These are phyloP conservation scores for Pyrenophora graminea DNA, from an alignment of 2,329 filamentous ascomycete genomes.

Conservation along the genomic window DNA sequence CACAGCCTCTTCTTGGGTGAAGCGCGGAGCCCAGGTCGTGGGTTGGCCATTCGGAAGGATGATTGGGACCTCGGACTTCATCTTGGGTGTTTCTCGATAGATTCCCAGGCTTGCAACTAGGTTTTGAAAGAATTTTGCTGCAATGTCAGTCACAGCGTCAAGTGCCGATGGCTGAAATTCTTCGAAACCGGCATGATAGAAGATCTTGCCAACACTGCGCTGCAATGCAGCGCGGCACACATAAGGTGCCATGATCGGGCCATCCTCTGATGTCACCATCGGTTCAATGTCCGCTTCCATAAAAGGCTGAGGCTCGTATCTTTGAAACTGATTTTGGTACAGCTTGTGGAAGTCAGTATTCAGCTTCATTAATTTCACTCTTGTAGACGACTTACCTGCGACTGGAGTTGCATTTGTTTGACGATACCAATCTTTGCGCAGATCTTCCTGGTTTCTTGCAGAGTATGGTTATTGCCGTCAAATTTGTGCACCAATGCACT, in stretches of 20 bases:
- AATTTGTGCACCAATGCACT: slow-evolving; percentile 78
- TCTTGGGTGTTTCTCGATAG: slow-evolving; percentile 83
- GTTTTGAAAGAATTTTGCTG: slow-evolving; percentile 86
- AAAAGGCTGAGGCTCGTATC: slow-evolving; percentile 90
- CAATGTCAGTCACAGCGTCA: slow-evolving; percentile 86
- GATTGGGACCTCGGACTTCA: slow-evolving; percentile 55
- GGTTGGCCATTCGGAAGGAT: slow-evolving; percentile 32
- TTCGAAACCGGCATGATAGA: slow-evolving; percentile 95
- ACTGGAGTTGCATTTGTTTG: slow-evolving; percentile 99
- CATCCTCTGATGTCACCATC: slow-evolving; percentile 87
- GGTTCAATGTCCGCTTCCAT: slow-evolving; percentile 82
- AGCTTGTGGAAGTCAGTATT: slow-evolving; percentile 59
- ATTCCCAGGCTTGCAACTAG: slow-evolving; percentile 77
- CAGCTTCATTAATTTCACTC: background rate
- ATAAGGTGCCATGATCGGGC: slow-evolving; percentile 82
- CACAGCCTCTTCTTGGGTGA: slow-evolving; percentile 81
- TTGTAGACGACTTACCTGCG: slow-evolving; percentile 66
- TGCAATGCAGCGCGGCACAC: slow-evolving; percentile 83
- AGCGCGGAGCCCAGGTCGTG: slow-evolving; percentile 65
- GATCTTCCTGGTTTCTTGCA: slow-evolving; percentile 95
- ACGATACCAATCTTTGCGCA: slow-evolving; percentile 96
- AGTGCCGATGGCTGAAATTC: slow-evolving; percentile 94
- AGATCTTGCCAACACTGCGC: slow-evolving; percentile 89
- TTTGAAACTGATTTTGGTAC: slow-evolving; percentile 97
- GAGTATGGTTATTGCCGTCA: slow-evolving; percentile 87